Evolutionary conservation across 2,329 filamentous ascomycete species (phyloP).

Genomic region (Bipolaris gigantea): DNA sequence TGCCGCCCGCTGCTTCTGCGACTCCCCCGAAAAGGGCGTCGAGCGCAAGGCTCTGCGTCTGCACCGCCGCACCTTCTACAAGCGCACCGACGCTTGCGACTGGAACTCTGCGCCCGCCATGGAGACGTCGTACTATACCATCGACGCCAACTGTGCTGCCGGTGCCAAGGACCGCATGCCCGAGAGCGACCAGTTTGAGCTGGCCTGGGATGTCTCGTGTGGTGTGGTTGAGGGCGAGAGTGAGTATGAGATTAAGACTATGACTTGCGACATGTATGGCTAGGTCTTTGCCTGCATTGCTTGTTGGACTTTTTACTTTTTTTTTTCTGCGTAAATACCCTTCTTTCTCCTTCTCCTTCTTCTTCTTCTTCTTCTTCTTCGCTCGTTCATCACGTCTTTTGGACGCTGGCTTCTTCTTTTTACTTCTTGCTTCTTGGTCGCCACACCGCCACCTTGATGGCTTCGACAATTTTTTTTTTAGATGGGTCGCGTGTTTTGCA

Average conservation of each 20-base stretch:
- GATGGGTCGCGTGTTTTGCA: too few species aligned
- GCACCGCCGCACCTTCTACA: slow-evolving; percentile 35
- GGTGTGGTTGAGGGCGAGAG: slow-evolving; percentile 49
- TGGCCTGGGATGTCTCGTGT: slow-evolving; percentile 45
- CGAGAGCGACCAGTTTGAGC: slow-evolving; percentile 39
- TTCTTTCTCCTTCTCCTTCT: not conserved
- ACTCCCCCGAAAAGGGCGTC: slow-evolving; percentile 22
- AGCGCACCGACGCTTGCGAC: slow-evolving; percentile 37
- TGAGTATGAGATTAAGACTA: slow-evolving; percentile 48
- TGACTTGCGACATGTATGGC: slow-evolving; percentile 36
- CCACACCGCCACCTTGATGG: not conserved
- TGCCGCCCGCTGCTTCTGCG: slow-evolving; percentile 30
- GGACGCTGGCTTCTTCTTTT: slow-evolving; percentile 9
- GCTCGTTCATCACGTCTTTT: slow-evolving; percentile 15
- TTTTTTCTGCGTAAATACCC: slow-evolving; percentile 10
- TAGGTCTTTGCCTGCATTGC: not conserved
- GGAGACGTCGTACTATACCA: slow-evolving; percentile 46
- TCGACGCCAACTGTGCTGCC: slow-evolving; percentile 44
- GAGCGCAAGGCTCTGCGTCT: slow-evolving; percentile 40
- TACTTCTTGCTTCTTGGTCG: not conserved
- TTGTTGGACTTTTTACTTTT: not conserved
- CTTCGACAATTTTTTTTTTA: not conserved
- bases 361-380: slow-evolving; percentile 1
- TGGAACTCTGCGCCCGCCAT: slow-evolving; percentile 48
- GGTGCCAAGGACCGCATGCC: slow-evolving; percentile 32